Evolutionary conservation across 805 yeast species (phyloP), one percentile per base, ranked within the genome.

Genomic region (Wickerhamia fluorescens): DNA sequence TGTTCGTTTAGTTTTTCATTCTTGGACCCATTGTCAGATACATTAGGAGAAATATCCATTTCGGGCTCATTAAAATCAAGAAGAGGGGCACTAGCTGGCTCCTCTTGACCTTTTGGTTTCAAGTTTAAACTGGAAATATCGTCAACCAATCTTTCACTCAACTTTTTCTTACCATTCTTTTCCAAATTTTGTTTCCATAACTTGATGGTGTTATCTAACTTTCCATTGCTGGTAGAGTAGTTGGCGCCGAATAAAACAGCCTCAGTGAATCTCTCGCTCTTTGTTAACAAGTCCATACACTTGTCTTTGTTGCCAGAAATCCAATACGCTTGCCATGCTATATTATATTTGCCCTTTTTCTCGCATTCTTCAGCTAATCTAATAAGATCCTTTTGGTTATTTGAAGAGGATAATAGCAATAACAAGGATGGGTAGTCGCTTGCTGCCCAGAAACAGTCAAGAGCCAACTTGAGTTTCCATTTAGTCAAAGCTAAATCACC

Each of bases 271-370:
- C 94, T 73, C 21, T 73, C 83, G 30, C 85, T 71, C 47, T 71
- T 65, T 26, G 71, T 65, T 44, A 92, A 68, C 40, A 92, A 62
- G 14, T 73, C 71, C 31, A 78, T 66, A 41, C 88, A 81, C 23
- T 68, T 64, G 11, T 61, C 58, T 21, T 75, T 64, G 49, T 86
- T 82, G 22, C 94, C 89, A 18, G 79, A 72, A 31, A 77, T 64
- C 97, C 97, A 92, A 53, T 77, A 76, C 8, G 95, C 81, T 50
- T 84, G 86, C 66, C 87, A 92, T 15, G 97, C 95, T 34, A 88
- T 65, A 54, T 92, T 92, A 57, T 76, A 84, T 51, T 80, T 80
- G 27, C 96, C 96, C 25, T 63, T 68, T n/a, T 53, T 60, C 42
- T 71, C 75, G 27, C 95, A 88, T 26, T 61, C 57, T 31, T 66